These are phyloP conservation scores for Glycine latifolia DNA, from an alignment of 306 rosid species.

Conservation along the genomic window DNA sequence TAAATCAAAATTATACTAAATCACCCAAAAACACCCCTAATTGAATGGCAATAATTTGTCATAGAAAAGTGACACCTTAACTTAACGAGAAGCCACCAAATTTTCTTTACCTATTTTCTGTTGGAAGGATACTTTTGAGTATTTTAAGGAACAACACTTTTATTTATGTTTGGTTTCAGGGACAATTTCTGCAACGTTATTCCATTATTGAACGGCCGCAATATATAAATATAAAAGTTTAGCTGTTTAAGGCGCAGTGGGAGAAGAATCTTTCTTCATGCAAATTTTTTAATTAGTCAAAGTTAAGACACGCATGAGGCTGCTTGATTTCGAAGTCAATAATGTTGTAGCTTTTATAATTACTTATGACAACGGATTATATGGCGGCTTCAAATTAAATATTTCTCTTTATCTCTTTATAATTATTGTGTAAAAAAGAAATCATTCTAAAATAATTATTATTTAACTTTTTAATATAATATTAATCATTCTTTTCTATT, in stretches of 20 bases:
- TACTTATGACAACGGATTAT: neutral
- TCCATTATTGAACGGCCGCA: conserved; percentile 10
- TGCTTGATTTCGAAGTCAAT: conserved; percentile 10
- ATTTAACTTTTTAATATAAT: too few species aligned
- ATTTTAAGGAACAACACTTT: neutral
- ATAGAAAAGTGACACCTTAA: neutral
- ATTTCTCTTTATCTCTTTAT: too few species aligned
- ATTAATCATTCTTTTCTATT: too few species aligned
- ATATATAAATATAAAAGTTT: conserved; percentile 3
- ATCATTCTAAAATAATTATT: too few species aligned
- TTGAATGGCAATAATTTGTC: neutral
- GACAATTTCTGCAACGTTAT: conserved; percentile 5
- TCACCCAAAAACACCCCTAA: too few species aligned
- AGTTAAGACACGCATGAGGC: neutral
- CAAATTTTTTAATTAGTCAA: neutral
- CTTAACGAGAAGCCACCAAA: neutral
- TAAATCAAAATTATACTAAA: too few species aligned
- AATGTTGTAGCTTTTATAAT: neutral
- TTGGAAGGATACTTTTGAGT: neutral
- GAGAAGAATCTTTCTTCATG: conserved; percentile 11
- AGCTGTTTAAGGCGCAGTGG: neutral
- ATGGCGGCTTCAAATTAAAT: neutral
- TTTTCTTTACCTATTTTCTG: neutral
- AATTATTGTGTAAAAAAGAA: too few species aligned
- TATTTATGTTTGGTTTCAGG: neutral